phyloP scores from a whole-genome alignment of 768 basidiomycete genomes.

The Auriscalpium microsporum region DNA sequence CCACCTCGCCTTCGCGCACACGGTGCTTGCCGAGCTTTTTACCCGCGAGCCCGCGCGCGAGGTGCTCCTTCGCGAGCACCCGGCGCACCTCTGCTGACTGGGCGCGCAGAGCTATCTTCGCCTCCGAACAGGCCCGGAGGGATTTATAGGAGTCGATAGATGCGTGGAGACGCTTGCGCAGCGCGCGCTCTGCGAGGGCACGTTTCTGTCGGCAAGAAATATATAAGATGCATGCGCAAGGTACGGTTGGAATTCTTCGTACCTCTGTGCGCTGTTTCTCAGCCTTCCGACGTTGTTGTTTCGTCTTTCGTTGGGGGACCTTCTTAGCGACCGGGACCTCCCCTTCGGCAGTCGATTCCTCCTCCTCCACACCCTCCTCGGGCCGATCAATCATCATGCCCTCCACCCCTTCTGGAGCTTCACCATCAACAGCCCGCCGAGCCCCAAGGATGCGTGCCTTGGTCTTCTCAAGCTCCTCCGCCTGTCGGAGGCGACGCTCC shows the following conservation, averaged over 20 bases:
- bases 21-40: slow-evolving; percentile 72
- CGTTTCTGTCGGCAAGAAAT: slow-evolving; percentile 42
- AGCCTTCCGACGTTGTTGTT: slow-evolving; percentile 63
- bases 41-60: slow-evolving; percentile 57
- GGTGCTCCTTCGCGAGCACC: slow-evolving; percentile 36
- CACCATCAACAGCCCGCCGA: slow-evolving; percentile 22
- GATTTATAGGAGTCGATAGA: slow-evolving; percentile 48
- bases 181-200: slow-evolving; percentile 47
- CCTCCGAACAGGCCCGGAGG: slow-evolving; percentile 37
- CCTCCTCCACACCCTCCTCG: slow-evolving; percentile 30
- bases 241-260: slow-evolving; percentile 6
- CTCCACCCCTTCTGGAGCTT: slow-evolving; percentile 30
- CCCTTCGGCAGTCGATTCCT: slow-evolving; percentile 18
- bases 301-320: slow-evolving; percentile 44
- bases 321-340: slow-evolving; percentile 28
- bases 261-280: slow-evolving; percentile 60
- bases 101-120: slow-evolving; percentile 30
- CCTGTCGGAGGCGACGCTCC: slow-evolving; percentile 44
- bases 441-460: slow-evolving; percentile 51
- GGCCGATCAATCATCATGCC: slow-evolving; percentile 62
- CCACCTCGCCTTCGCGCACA: slow-evolving; percentile 58
- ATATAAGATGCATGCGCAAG: not conserved
- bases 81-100: slow-evolving; percentile 32
- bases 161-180: slow-evolving; percentile 52
- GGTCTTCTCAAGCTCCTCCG: slow-evolving; percentile 41